Base-by-base conservation (phyloP, 106 monocot genomes). In the Ottelia alismoides region DNA sequence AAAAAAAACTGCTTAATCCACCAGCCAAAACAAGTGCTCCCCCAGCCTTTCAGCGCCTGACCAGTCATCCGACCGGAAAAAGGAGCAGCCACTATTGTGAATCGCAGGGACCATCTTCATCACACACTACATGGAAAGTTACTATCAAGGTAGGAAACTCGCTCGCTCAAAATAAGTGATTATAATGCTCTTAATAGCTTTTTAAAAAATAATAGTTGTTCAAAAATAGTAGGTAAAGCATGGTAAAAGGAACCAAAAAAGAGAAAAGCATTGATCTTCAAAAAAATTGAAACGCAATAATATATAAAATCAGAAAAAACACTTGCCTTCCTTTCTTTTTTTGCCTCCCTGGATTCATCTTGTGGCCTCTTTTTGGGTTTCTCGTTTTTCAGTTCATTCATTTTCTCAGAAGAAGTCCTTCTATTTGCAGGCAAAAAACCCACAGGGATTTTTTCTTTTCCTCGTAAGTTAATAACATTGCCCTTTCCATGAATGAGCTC, bases 291-390 rank as follows among this genome's bases (percentile, higher is more conserved):
- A 43, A 43, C 6, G 16, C 10, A 16, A 7, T 7, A 43, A 7
- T 43, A 6, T 7, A 6, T 7, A 25, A 20, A 53, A 28, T 2
- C 11, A 3, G 25, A 47, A 26, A 31, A 11, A 2, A 48, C 30
- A 53, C 31, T 59, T 72, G 79, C 96, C 90, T 98, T 98, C 40
- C 96, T 76, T 35, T 82, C 85, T 64, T 90, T 98, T 76, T 98
- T 98, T 72, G 85, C 85, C 47, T 85, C 79, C 72, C 90, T 98
- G 51, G 96, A 79, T 70, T 90, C 73, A 28, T 70, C 51, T 30
- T 49, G 72, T 48, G 55, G 58, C 67, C 60, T 79, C 29, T 60
- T 69, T 16, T 31, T 6, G 40, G 40, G 22, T 27, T 24, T 10
- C 26, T 25, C 9, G 2, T 24, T 53, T 0, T 43, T 53, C 43